Percentiles rank a stretch among this genome's conserved stretches.
phyloP scores from a whole-genome alignment of 805 yeast species.

The Schizosaccharomyces octosporus region DNA sequence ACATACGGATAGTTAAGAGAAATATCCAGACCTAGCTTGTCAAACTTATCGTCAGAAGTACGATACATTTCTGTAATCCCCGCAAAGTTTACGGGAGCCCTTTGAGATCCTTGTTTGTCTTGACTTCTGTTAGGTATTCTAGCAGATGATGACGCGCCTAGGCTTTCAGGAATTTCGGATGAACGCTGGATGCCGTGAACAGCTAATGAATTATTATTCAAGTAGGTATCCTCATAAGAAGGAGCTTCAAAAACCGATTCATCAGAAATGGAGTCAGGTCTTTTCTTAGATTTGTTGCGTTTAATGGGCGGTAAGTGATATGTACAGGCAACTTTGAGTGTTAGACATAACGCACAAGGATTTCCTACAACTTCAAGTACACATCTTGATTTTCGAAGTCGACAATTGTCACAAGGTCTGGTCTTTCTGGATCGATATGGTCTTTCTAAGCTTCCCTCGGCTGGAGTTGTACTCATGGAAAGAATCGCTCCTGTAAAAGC shows the following conservation, averaged over 20 bases:
- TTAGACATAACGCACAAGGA: not conserved
- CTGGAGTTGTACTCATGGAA: not conserved
- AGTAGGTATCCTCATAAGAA: not conserved
- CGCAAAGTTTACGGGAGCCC: not conserved
- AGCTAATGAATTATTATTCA: too few species aligned
- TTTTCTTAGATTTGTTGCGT: not conserved
- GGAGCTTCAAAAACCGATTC: not conserved
- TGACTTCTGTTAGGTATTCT: not conserved
- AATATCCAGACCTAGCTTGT: not conserved
- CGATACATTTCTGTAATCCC: not conserved
- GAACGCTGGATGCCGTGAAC: not conserved
- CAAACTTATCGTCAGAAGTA: not conserved
- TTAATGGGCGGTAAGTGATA: not conserved
- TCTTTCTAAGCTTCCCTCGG: not conserved
- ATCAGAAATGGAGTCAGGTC: not conserved
- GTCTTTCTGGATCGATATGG: not conserved
- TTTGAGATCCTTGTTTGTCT: not conserved
- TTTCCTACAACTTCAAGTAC: not conserved
- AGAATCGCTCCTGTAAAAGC: not conserved
- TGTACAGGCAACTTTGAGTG: not conserved
- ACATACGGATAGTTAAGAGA: not conserved
- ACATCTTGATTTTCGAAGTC: not conserved
- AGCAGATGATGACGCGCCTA: not conserved
- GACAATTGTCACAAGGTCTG: not conserved
- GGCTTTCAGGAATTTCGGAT: not conserved